Conservation (phyloP, 139 green algal genomes). For the Chlorella sp. region DNA sequence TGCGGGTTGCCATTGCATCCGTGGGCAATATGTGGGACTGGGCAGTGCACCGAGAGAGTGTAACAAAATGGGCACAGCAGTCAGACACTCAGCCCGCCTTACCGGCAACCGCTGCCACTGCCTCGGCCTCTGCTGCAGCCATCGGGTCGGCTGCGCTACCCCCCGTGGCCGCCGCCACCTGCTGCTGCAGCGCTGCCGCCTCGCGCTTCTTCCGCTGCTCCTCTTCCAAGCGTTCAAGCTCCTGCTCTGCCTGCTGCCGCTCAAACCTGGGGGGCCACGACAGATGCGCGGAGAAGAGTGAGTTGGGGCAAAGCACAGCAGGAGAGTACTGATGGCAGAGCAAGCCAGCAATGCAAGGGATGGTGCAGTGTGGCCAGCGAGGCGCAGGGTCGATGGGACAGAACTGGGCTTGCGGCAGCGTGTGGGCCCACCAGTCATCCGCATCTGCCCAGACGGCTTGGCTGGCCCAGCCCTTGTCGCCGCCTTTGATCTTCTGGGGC, state of each 20-base stretch:
- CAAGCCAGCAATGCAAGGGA: background rate
- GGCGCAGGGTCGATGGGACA: background rate
- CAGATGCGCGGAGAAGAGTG: background rate
- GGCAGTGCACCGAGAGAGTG: too few relatives aligned
- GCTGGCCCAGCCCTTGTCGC: conserved; percentile 80
- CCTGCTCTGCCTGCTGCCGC: conserved; percentile 60
- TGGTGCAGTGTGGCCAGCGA: background rate
- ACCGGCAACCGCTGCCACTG: too few relatives aligned
- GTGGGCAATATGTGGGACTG: too few relatives aligned
- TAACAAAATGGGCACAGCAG: too few relatives aligned
- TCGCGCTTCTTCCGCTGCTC: conserved; percentile 37
- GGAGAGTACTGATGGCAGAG: background rate
- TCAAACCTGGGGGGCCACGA: conserved; percentile 37
- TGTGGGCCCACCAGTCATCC: conserved; percentile 51
- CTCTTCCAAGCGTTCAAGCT: conserved; percentile 56
- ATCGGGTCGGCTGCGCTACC: background rate
- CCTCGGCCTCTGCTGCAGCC: too few relatives aligned
- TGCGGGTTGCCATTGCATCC: too few relatives aligned
- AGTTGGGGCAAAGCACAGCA: background rate
- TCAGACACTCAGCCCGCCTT: too few relatives aligned
- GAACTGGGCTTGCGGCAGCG: background rate
- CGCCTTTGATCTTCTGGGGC: conserved; percentile 93
- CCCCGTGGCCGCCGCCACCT: background rate
- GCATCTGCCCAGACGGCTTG: conserved; percentile 76
- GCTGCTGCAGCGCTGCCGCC: background rate